Evolutionary conservation across 768 basidiomycete species (phyloP).

Genomic region (Podaxis carcinomalis): DNA sequence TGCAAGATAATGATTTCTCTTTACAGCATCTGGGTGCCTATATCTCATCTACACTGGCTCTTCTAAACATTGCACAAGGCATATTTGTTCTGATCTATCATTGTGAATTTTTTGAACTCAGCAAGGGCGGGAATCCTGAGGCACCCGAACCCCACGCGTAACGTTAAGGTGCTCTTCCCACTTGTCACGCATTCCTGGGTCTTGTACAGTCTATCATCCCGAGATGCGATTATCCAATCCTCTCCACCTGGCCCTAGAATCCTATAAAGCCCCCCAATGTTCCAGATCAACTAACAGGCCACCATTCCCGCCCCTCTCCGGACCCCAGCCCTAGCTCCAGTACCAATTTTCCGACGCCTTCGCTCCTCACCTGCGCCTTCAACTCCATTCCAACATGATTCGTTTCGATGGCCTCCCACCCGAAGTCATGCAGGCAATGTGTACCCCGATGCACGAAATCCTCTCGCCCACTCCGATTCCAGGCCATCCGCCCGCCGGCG

Average conservation of each 20-base stretch:
- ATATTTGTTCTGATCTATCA: not conserved
- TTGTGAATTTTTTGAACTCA: not conserved
- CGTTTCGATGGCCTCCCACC: conserved; percentile 71
- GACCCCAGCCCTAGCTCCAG: not conserved
- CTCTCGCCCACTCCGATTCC: conserved; percentile 35
- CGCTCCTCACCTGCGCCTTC: not conserved
- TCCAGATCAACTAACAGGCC: not conserved
- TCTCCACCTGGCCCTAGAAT: conserved; percentile 6
- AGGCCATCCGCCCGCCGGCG: conserved; percentile 31
- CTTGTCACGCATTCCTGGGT: conserved; percentile 4
- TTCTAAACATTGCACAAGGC: not conserved
- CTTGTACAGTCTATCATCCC: conserved; percentile 5
- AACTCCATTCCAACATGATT: conserved; percentile 48
- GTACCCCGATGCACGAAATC: conserved; percentile 80
- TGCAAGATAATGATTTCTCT: conserved; percentile 5
- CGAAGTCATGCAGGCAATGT: conserved; percentile 80
- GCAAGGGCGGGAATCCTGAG: not conserved
- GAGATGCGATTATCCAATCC: conserved; percentile 10
- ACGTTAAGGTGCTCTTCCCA: not conserved
- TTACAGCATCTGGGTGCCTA: not conserved
- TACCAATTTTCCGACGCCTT: not conserved
- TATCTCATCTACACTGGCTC: not conserved
- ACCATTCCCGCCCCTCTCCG: not conserved
- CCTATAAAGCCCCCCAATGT: conserved; percentile 4
- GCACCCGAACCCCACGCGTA: conserved; percentile 9